These are phyloP conservation scores for Austroboletus rostrupii DNA, from an alignment of 1,284 basidiomycete species.

Conservation along the genomic window DNA sequence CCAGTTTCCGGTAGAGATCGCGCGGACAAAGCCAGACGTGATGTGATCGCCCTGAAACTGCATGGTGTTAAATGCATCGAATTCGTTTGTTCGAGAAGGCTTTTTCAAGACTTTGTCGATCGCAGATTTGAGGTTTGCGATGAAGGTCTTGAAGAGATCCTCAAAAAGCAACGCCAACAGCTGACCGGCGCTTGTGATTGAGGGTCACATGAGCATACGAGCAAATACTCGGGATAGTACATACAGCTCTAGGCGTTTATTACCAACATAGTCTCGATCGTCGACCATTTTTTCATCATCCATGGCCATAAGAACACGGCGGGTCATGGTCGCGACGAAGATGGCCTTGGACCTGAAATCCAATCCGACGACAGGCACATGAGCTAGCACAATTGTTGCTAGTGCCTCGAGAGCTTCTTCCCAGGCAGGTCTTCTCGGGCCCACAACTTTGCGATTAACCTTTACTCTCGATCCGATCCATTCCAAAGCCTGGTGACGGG, in stretches of 20 bases:
- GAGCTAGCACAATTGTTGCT: constrained; percentile 95
- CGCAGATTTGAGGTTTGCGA: constrained; percentile 90
- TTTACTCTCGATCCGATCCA: constrained; percentile 94
- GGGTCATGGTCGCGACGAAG: constrained; percentile 97
- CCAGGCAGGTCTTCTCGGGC: constrained; percentile 80
- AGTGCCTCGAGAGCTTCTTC: constrained; percentile 97
- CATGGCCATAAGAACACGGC: constrained; percentile 95
- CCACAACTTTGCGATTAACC: constrained; percentile 75
- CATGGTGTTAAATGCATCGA: constrained; percentile 94
- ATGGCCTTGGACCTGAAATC: constrained; percentile 96
- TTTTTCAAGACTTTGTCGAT: constrained; percentile 99
- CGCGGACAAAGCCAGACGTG: constrained; percentile 93
- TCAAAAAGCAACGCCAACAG: constrained; percentile 94
- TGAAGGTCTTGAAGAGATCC: constrained; percentile 99
- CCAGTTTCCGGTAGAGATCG: constrained; percentile 99
- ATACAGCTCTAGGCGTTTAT: constrained; percentile 96
- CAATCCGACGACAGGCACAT: constrained; percentile 88
- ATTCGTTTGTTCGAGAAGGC: constrained; percentile 90
- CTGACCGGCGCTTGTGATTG: constrained; percentile 84
- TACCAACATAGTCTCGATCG: constrained; percentile 98
- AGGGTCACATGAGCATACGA: constrained; percentile 11
- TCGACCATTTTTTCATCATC: constrained; percentile 96
- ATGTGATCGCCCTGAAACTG: constrained; percentile 93
- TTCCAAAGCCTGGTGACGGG: constrained; percentile 91
- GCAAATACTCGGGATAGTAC: constrained; percentile 28